phyloP scores from a whole-genome alignment of 2,329 filamentous ascomycete species.

The Phyllosticta paracitricarpa region DNA sequence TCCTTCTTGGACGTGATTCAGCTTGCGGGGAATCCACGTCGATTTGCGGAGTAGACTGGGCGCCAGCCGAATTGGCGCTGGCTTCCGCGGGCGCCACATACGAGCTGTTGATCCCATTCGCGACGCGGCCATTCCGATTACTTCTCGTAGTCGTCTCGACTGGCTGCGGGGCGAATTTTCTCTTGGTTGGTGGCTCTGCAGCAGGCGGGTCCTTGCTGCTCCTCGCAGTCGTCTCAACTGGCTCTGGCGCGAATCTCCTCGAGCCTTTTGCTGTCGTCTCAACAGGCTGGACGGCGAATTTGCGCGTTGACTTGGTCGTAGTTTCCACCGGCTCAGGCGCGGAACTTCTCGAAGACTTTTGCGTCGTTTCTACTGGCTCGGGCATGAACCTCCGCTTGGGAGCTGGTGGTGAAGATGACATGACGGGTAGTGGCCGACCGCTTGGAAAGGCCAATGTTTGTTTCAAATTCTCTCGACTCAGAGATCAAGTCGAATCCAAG shows the following conservation, averaged over 20 bases:
- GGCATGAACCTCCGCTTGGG: slow-evolving; percentile 25
- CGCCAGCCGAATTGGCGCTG: slow-evolving; percentile 4
- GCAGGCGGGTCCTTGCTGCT: slow-evolving; percentile 19
- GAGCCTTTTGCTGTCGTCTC: slow-evolving; percentile 20
- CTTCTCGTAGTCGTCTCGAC: slow-evolving; percentile 19
- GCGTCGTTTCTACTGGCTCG: slow-evolving; percentile 25
- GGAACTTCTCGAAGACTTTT: slow-evolving; percentile 32
- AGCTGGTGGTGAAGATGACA: slow-evolving; percentile 21
- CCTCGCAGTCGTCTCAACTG: slow-evolving; percentile 26
- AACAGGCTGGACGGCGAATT: slow-evolving; percentile 22
- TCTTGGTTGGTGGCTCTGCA: slow-evolving; percentile 5
- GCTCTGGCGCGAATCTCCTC: slow-evolving; percentile 45
- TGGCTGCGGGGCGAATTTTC: slow-evolving; percentile 22
- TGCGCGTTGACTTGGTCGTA: slow-evolving; percentile 44
- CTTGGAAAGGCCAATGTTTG: background rate
- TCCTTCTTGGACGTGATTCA: slow-evolving; percentile 28
- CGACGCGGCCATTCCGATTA: slow-evolving; percentile 13
- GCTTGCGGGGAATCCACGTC: slow-evolving; percentile 8
- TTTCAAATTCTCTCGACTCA: background rate
- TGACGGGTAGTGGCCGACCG: slow-evolving; percentile 11
- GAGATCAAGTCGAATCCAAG: background rate
- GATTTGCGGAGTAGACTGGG: slow-evolving; percentile 9
- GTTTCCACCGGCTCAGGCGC: slow-evolving; percentile 62
- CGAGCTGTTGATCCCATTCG: background rate
- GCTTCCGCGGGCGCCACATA: background rate